phyloP scores from a whole-genome alignment of 2,329 filamentous ascomycete species.

The Lasiodiplodia gonubiensis region DNA sequence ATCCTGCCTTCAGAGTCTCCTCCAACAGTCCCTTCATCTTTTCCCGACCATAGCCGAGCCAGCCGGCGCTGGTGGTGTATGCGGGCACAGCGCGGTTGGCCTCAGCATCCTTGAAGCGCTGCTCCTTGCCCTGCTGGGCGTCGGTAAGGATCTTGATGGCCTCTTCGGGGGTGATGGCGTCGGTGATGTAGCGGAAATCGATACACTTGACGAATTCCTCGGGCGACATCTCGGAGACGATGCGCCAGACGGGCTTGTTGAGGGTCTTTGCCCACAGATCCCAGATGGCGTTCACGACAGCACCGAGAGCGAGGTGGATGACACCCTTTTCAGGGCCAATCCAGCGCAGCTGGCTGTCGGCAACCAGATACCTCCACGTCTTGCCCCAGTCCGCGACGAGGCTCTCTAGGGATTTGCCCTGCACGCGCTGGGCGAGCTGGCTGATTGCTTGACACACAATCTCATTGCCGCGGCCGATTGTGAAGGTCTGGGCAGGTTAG shows the following conservation, averaged over 20 bases:
- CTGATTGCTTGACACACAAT: constrained; percentile 86
- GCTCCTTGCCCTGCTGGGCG: constrained; percentile 69
- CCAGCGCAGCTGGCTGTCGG: constrained; percentile 89
- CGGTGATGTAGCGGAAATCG: constrained; percentile 93
- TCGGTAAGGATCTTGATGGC: constrained; percentile 73
- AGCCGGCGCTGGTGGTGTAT: constrained; percentile 89
- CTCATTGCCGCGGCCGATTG: constrained; percentile 88
- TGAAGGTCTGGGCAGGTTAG: constrained; percentile 64
- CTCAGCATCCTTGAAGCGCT: constrained; percentile 75
- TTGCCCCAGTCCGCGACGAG: constrained; percentile 82
- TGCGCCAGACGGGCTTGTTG: constrained; percentile 86
- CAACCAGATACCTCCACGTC: constrained; percentile 91
- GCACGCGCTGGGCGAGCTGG: constrained; percentile 76
- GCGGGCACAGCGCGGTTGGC: constrained; percentile 78
- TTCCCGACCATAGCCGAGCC: constrained; percentile 88
- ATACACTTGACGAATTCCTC: constrained; percentile 87
- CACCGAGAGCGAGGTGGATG: constrained; percentile 87
- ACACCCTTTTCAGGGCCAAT: constrained; percentile 94
- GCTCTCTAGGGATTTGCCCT: constrained; percentile 73
- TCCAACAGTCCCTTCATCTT: constrained; percentile 79
- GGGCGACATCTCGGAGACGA: constrained; percentile 87
- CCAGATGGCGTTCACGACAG: constrained; percentile 91
- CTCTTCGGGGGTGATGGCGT: constrained; percentile 87
- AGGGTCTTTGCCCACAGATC: constrained; percentile 92
- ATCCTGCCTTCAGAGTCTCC: constrained; percentile 78